Percentiles rank a stretch among this genome's conserved stretches.
Evolutionary conservation across 2,329 filamentous ascomycete genomes (phyloP).

Genomic region (Dactylellina leptospora): DNA sequence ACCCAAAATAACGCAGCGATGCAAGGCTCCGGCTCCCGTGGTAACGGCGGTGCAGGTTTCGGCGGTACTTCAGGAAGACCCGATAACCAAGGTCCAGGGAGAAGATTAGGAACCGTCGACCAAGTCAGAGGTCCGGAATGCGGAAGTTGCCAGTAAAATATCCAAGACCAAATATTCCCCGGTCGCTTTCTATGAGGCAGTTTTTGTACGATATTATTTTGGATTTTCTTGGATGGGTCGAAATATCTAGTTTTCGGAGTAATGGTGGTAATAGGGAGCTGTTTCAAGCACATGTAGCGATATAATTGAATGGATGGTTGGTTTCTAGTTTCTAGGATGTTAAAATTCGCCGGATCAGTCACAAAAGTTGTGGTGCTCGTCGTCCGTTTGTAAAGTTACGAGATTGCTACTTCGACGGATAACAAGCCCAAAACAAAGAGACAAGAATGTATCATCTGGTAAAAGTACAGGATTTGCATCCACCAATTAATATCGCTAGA

Average conservation of each 20-base stretch:
- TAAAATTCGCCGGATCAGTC: too few relatives aligned
- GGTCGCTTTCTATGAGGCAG: neutral
- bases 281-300: neutral
- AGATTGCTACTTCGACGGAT: too few relatives aligned
- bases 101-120: constrained; percentile 38
- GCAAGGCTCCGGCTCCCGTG: constrained; percentile 16
- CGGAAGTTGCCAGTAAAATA: constrained; percentile 26
- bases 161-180: neutral
- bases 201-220: neutral
- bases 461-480: too few relatives aligned
- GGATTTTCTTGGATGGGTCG: neutral
- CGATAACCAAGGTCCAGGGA: constrained; percentile 23
- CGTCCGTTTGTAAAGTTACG: neutral
- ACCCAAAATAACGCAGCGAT: constrained; percentile 45
- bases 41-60: constrained; percentile 4
- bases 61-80: constrained; percentile 27
- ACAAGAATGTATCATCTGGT: too few relatives aligned
- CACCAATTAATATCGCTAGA: neutral
- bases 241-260: too few relatives aligned
- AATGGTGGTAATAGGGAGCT: too few relatives aligned
- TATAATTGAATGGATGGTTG: too few relatives aligned
- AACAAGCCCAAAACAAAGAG: too few relatives aligned
- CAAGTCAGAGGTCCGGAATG: constrained; percentile 41
- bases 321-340: too few relatives aligned
- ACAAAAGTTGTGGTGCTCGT: neutral